A percentile compares a stretch with the other conserved stretches of the same genome.
Evolutionary conservation across 805 yeast species (phyloP).

Genomic region (Pichia nakasei): DNA sequence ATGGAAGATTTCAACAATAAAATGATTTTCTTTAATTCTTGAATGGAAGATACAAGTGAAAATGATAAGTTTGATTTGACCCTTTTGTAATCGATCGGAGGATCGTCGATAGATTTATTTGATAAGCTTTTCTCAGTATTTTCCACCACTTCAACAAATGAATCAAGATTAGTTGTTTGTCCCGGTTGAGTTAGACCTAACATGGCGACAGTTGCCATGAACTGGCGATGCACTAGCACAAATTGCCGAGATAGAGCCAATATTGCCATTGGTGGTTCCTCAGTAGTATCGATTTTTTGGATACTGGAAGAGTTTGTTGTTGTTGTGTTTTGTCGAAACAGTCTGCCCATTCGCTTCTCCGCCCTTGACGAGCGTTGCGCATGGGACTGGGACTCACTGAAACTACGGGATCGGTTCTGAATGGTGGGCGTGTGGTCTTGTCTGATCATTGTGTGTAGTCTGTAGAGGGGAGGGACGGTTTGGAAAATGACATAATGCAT

Average conservation of each 20-base stretch:
- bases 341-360: conserved; percentile 28
- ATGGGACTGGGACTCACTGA: conserved; percentile 21
- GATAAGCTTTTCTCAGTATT: not conserved
- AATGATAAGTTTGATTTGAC: not conserved
- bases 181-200: not conserved
- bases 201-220: not conserved
- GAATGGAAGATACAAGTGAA: not conserved
- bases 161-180: not conserved
- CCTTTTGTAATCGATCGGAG: not conserved
- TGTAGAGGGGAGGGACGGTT: not conserved
- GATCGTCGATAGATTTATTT: not conserved
- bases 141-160: not conserved
- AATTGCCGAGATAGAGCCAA: not conserved
- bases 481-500: not conserved
- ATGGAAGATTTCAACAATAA: conserved; percentile 12
- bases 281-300: not conserved
- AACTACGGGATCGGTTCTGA: conserved; percentile 20
- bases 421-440: not conserved
- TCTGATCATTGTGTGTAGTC: not conserved
- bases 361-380: conserved; percentile 17
- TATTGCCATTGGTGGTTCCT: not conserved
- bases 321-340: conserved; percentile 21
- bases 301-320: conserved; percentile 6
- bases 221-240: not conserved
- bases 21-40: conserved; percentile 15